Conservation (phyloP, 1,284 basidiomycete species). For the Puccinia polysora region DNA sequence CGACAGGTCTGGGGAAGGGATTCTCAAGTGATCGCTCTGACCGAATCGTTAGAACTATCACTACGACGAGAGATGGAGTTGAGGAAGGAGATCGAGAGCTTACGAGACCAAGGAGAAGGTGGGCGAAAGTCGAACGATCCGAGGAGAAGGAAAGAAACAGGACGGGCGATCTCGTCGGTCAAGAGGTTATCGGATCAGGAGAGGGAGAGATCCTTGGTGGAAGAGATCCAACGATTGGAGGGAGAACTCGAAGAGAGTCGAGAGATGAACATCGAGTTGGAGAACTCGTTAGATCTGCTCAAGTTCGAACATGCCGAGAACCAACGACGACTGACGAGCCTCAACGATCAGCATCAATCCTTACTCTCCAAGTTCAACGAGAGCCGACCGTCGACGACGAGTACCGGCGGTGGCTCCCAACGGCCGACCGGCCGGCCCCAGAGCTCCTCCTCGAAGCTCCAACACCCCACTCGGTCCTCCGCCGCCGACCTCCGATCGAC, state of each 20-base stretch:
- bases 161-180: no score
- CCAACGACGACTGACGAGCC: not conserved
- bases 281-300: slow-evolving; percentile 25
- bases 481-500: no score
- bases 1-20: slow-evolving; percentile 8
- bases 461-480: not conserved
- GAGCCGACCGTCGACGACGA: no score
- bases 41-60: slow-evolving; percentile 11
- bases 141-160: not conserved
- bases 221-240: slow-evolving; percentile 34
- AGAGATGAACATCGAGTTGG: slow-evolving; percentile 30
- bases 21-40: slow-evolving; percentile 3
- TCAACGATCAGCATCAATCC: not conserved
- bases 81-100: slow-evolving; percentile 1
- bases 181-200: slow-evolving; percentile 2
- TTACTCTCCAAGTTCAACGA: not conserved
- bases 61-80: slow-evolving; percentile 15
- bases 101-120: not conserved
- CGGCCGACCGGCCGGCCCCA: not conserved
- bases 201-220: slow-evolving; percentile 18
- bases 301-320: slow-evolving; percentile 20
- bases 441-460: not conserved
- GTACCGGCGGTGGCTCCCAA: not conserved
- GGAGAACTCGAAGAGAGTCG: slow-evolving; percentile 1
- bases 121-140: not conserved